phyloP scores from a whole-genome alignment of 1,139 yeast species.

The Candida glucosophila region DNA sequence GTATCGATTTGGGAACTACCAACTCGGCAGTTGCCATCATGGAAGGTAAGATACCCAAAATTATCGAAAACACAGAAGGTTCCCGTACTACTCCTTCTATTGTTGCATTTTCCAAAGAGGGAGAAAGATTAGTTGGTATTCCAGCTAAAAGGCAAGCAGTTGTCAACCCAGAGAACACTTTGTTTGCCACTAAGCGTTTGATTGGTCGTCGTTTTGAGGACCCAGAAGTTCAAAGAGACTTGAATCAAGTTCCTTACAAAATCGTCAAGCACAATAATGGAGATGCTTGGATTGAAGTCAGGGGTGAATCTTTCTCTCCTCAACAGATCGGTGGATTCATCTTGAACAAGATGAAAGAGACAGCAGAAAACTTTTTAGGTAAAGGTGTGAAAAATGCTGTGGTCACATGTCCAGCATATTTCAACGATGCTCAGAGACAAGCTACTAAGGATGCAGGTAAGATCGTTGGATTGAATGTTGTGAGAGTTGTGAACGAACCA shows the following conservation, averaged over 20 bases:
- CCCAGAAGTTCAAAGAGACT: slow-evolving; percentile 91
- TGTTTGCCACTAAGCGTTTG: slow-evolving; percentile 90
- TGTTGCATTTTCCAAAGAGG: slow-evolving; percentile 88
- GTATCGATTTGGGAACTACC: slow-evolving; percentile 98
- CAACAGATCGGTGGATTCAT: slow-evolving; percentile 92
- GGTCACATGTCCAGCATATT: slow-evolving; percentile 96
- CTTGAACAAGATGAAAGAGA: slow-evolving; percentile 88
- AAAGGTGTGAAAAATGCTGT: slow-evolving; percentile 66
- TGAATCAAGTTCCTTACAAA: slow-evolving; percentile 92
- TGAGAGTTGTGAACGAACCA: slow-evolving; percentile 97
- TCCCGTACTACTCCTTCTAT: slow-evolving; percentile 94
- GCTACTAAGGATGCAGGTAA: slow-evolving; percentile 99
- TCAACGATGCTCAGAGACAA: slow-evolving; percentile 97
- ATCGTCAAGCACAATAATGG: slow-evolving; percentile 88
- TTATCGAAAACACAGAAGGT: slow-evolving; percentile 94
- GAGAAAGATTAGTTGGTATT: slow-evolving; percentile 86
- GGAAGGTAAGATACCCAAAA: slow-evolving; percentile 96
- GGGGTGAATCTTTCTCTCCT: slow-evolving; percentile 85
- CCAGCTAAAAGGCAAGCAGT: slow-evolving; percentile 97
- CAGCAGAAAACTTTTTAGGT: slow-evolving; percentile 83
- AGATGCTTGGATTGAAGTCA: slow-evolving; percentile 94
- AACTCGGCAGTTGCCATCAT: slow-evolving; percentile 98
- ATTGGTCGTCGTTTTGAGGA: slow-evolving; percentile 98
- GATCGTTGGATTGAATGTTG: slow-evolving; percentile 90
- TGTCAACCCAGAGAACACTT: slow-evolving; percentile 89